Conservation (phyloP, 2,329 filamentous ascomycete genomes). For the Fusarium vanettenii region DNA sequence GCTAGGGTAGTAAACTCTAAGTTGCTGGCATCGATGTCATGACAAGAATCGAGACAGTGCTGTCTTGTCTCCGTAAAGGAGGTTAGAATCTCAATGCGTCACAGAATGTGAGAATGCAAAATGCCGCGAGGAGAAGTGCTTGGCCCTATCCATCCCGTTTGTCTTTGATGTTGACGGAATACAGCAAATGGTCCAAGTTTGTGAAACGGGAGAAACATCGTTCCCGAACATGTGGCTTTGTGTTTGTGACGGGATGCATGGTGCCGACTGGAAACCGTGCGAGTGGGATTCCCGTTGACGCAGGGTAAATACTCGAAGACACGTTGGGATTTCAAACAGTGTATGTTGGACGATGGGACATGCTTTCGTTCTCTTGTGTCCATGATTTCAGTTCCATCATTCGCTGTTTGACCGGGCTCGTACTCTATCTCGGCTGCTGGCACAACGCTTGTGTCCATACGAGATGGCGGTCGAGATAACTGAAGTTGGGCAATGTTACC, state of each 20-base stretch:
- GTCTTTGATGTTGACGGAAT: neutral
- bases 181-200: neutral
- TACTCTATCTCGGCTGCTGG: constrained; percentile 27
- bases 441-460: constrained; percentile 13
- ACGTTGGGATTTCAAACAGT: neutral
- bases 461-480: constrained; percentile 13
- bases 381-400: neutral
- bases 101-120: neutral
- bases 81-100: neutral
- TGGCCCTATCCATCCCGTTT: neutral
- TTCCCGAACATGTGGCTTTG: constrained; percentile 6
- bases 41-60: neutral
- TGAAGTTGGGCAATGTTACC: constrained; percentile 15
- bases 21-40: neutral
- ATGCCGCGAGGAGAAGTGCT: neutral
- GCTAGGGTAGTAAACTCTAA: constrained; percentile 16
- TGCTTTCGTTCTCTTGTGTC: constrained; percentile 1
- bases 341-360: neutral
- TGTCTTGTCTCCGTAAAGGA: neutral
- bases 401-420: constrained; percentile 17
- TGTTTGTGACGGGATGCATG: constrained; percentile 18
- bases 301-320: neutral
- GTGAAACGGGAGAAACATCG: constrained; percentile 5
- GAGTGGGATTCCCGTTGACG: constrained; percentile 16
- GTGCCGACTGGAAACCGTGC: constrained; percentile 33